Base-by-base conservation (phyloP, 306 rosid genomes). In the Prunus dulcis region DNA sequence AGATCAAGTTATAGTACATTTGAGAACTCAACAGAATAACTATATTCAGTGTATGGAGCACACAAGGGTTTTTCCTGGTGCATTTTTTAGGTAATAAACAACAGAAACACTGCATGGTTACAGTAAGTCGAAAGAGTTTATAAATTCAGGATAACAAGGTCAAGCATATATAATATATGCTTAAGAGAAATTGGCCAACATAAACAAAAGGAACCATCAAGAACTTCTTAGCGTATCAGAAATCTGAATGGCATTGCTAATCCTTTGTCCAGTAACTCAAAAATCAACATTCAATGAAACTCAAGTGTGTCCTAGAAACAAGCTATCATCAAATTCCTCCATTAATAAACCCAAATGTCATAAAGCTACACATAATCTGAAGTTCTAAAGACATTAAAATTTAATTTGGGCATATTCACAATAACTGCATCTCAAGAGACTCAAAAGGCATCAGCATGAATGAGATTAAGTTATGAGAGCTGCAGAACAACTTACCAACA, bases 401-500 rank as follows among this genome's bases (percentile, higher is more conserved):
- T 41, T 34, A 28, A 20, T 65, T 56, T 49, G 30, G 63, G 18
- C 50, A 73, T 47, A 72, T 45, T 51, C 38, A 73, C 72, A 56
- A 6, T 28, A 69, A 10, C 4, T 17, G 46, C 50, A 72, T 73
- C 23, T 64, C 52, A 78, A 77, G 79, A 81, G 50, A 18, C 75
- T 18, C 47, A 71, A 77, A 65, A 73, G 67, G 38, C 50, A n/a
- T 73, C 81, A 45, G 74, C 8, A 19, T 1, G 41, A 65, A 72
- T 73, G 65, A 75, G 68, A 76, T 5, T 71, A 55, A 25, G 15
- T 61, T 38, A 64, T 60, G 71, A 78, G 71, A 77, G 74, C 61
- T 72, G 30, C 41, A 71, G 58, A 79, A 69, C 57, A 73, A 74
- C 92, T 89, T 87, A 91, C 98, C 98, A 78, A 85, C 82, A 66